Evolutionary conservation across 2,329 filamentous ascomycete species (phyloP).

Genomic region (Didymella sp.): DNA sequence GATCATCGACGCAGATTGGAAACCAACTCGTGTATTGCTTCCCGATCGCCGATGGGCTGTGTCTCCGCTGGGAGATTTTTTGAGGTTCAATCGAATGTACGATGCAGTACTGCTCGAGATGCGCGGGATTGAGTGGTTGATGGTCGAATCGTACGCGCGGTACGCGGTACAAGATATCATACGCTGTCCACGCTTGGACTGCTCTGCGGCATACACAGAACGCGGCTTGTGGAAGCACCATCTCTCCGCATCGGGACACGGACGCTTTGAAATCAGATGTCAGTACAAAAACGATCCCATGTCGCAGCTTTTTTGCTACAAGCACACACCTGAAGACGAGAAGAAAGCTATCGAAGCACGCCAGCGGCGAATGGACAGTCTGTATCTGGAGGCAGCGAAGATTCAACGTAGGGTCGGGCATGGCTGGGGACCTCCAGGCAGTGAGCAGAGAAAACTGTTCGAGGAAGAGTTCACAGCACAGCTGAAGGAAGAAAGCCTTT

Average conservation of each 20-base stretch:
- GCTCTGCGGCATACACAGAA: conserved; percentile 1
- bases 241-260: neutral
- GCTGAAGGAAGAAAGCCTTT: conserved; percentile 2
- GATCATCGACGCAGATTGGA: conserved; percentile 7
- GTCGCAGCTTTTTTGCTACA: neutral
- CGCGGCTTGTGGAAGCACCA: neutral
- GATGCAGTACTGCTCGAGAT: neutral
- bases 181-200: conserved; percentile 15
- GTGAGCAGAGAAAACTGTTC: conserved; percentile 14
- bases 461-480: conserved; percentile 10
- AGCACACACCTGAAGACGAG: conserved; percentile 1
- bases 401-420: conserved; percentile 7
- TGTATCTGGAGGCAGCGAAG: neutral
- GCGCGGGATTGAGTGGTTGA: conserved; percentile 13
- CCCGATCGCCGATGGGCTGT: conserved; percentile 4
- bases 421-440: conserved; percentile 5
- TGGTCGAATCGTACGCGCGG: conserved; percentile 12
- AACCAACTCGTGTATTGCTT: conserved; percentile 13
- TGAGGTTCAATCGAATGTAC: neutral
- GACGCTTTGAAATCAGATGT: neutral
- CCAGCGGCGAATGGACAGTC: neutral
- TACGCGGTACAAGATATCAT: conserved; percentile 10
- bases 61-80: conserved; percentile 10
- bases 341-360: neutral
- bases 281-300: neutral